Evolutionary conservation across 345 rosid species (phyloP), one percentile per base, ranked within the genome.

Genomic region (Sisymbrium altissimum): DNA sequence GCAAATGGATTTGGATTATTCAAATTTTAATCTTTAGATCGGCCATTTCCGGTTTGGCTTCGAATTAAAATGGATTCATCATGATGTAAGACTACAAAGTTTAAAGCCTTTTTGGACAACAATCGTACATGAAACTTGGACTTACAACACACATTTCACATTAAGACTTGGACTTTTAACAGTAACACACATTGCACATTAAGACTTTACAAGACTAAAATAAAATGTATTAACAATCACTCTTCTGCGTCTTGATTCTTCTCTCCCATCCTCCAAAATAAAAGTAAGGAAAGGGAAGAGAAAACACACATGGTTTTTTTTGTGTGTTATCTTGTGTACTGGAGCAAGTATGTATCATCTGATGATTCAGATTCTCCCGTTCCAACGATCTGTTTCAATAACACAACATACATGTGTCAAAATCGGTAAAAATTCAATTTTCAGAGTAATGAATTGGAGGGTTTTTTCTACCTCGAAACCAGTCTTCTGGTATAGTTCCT

Each of bases 381-480:
- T 78, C 83, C 90, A 49, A 93, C 87, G 14, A 89, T 81, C 97
- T 93, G 87, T 52, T 50, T 5, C 27, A 58, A 36, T 40, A 71
- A 50, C 36, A 58, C 68, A 72, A 79, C 57, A 54, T 43, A 33
- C 17, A 30, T 14, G 54, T 35, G 15, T 46, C 17, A 35, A 2
- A n/a, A 27, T 3, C 33, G 3, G 25, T n/a, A 7, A 2, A 41
- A n/a, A 57, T 78, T 49, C 36, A 5, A 18, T 11, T 33, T 19
- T n/a, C 59, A 9, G 52, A 41, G 73, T n/a, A 53, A 18, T 67
- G 57, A 18, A 48, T 67, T 19, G 19, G 43, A 64, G 25, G 21
- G n/a, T n/a, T 32, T 45, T 18, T 33, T n/a, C 73, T 86, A 91
- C 98, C 97, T 91, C 56, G 59, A 93, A 93, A 38, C 90, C 93